These are phyloP conservation scores for Populus euphratica DNA, from an alignment of 345 rosid species.

Conservation along the genomic window DNA sequence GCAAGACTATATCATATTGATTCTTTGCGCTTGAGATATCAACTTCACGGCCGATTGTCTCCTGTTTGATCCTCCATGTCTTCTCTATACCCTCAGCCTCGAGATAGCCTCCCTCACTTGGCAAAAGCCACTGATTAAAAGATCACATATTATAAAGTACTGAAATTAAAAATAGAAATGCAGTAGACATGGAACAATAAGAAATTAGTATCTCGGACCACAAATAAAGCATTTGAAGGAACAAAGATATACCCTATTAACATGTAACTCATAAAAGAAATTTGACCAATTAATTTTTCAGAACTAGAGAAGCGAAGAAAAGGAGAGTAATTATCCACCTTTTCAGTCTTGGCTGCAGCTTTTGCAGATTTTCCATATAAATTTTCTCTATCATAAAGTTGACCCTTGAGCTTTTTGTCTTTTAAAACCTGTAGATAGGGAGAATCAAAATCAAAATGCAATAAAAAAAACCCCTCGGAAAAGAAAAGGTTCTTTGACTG, in stretches of 20 bases:
- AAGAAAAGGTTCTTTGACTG: not conserved
- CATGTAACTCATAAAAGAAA: not conserved
- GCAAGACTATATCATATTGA: constrained; percentile 78
- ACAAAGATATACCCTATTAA: not conserved
- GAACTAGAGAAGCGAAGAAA: not conserved
- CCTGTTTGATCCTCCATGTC: constrained; percentile 76
- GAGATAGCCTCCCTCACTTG: constrained; percentile 74
- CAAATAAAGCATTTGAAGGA: not conserved
- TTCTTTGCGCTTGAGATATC: constrained; percentile 58
- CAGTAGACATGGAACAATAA: not conserved
- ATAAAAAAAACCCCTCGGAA: not conserved
- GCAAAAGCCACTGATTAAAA: constrained; percentile 73
- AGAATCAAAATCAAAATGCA: not conserved
- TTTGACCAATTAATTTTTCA: not conserved
- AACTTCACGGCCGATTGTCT: constrained; percentile 53
- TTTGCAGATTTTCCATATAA: constrained; percentile 62
- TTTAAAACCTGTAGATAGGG: constrained; percentile 35
- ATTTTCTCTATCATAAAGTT: constrained; percentile 62
- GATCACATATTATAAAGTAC: constrained; percentile 2
- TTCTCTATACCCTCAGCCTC: constrained; percentile 87
- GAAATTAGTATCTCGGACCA: not conserved
- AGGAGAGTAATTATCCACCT: constrained; percentile 37
- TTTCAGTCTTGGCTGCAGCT: constrained; percentile 81
- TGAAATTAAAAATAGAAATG: not conserved
- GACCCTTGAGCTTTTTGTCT: constrained; percentile 74